These are phyloP conservation scores for Stevia rebaudiana DNA, from an alignment of 140 eudicot genomes.

Conservation along the genomic window DNA sequence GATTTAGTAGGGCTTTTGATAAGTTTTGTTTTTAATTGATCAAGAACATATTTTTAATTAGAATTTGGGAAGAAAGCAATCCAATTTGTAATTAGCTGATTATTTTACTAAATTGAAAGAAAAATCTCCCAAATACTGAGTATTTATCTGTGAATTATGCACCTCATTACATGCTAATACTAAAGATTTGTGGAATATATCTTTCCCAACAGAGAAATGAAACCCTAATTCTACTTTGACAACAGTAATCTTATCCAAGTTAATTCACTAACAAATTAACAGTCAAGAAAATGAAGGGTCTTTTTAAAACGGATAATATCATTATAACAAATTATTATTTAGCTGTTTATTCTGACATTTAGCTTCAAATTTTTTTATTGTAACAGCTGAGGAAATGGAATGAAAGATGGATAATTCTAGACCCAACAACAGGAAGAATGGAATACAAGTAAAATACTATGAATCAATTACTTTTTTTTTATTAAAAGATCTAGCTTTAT, in stretches of 20 bases:
- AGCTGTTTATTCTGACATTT: slow-evolving; percentile 3
- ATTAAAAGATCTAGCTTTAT: not conserved
- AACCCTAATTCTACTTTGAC: slow-evolving; percentile 17
- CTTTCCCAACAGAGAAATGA: slow-evolving; percentile 10
- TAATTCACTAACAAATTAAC: not conserved
- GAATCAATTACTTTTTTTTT: not conserved
- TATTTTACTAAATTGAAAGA: slow-evolving; percentile 7
- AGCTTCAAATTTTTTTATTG: slow-evolving; percentile 19
- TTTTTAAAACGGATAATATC: not conserved
- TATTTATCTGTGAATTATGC: not conserved
- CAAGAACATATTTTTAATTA: not conserved
- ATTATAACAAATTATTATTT: not conserved
- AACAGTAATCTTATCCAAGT: not conserved
- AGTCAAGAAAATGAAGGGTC: not conserved
- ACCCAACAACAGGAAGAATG: slow-evolving; percentile 97
- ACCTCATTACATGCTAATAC: not conserved
- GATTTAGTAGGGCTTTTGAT: slow-evolving; percentile 5
- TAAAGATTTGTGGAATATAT: not conserved
- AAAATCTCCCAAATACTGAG: not conserved
- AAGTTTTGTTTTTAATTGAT: not conserved
- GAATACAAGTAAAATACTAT: slow-evolving; percentile 82
- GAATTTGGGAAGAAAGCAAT: not conserved
- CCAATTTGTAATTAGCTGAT: not conserved
- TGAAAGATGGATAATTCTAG: slow-evolving; percentile 91
- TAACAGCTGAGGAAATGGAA: slow-evolving; percentile 91